Base-by-base conservation (phyloP, 768 basidiomycete species). In the Trametes elegans region DNA sequence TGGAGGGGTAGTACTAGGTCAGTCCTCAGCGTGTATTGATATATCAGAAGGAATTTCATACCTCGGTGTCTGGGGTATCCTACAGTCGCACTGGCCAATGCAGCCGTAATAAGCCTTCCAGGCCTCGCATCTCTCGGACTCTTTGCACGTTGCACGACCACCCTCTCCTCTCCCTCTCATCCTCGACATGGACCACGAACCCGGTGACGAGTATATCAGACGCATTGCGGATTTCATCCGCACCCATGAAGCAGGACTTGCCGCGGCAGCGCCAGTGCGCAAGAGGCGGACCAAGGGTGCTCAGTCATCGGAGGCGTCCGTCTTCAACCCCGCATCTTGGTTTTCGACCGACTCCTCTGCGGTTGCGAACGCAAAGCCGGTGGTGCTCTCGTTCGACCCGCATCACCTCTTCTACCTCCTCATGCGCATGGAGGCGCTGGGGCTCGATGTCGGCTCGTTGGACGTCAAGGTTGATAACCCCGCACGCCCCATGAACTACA, bases 321-420 rank as follows among this genome's bases (percentile, higher is more conserved):
- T 78, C 23, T 76, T 85, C 70, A 84, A 85, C 57, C 87, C 85
- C 21, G 70, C 85, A 38, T 74, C 72, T 48, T 88, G 87, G 87
- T 79, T 87, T 58, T 57, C 65, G 29, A 55, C 66, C 3, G 73
- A 72, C 47, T 63, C 67, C 43, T 64, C 74, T 47, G 57, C 70
- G 7, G 62, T 68, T 19, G 53, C 68, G 10, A 55, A 74, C 4
- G 70, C 73, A n/a, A 83, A 81, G 68, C 84, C 90, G 8, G 71
- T 89, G 39, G 70, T 84, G 21, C 82, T 94, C 55, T 67, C 80
- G 5, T 76, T 90, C 60, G 89, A 93, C 70, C 82, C 80, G 24
- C 89, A 92, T 65, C 91, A 87, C 59, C 82, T 96, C 7, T 92
- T 90, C 79, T 96, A 95, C 72, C 71, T 91, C 57, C 79, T 96